Conservation (phyloP, 2,329 filamentous ascomycete species). For the Keithomyces neogunnii region DNA sequence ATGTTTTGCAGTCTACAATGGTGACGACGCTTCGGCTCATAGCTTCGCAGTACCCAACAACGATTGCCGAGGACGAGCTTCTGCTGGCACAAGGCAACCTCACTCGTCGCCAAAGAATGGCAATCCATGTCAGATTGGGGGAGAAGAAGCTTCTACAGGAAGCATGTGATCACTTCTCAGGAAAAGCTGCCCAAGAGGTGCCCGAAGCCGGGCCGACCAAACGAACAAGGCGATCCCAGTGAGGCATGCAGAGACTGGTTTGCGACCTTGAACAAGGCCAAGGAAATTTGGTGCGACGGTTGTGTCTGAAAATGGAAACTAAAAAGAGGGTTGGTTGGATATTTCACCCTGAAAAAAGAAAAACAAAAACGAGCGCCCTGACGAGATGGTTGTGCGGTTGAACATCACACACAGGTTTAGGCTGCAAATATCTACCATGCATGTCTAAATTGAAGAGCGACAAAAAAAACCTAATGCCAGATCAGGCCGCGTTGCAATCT, state of each 20-base stretch:
- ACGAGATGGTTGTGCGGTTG: background rate
- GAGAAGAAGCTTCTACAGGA: constrained; percentile 61
- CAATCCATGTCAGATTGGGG: constrained; percentile 57
- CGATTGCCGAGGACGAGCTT: constrained; percentile 29
- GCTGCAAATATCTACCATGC: background rate
- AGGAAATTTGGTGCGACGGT: background rate
- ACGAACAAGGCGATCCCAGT: constrained; percentile 17
- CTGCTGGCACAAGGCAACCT: constrained; percentile 23
- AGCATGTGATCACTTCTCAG: constrained; percentile 31
- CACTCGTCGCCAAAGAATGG: constrained; percentile 44
- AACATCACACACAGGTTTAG: background rate
- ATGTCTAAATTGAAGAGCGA: background rate
- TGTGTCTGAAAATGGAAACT: background rate
- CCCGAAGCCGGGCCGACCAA: constrained; percentile 19
- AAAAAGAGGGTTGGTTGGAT: background rate
- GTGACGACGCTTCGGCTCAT: constrained; percentile 27
- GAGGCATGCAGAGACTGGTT: constrained; percentile 1
- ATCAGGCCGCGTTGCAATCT: background rate
- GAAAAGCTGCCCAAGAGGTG: constrained; percentile 11
- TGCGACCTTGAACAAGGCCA: too few species aligned
- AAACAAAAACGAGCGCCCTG: background rate
- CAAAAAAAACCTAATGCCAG: background rate
- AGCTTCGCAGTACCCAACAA: constrained; percentile 33
- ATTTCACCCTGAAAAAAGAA: background rate
- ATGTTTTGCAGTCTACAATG: constrained; percentile 33